Percentiles rank a stretch among this genome's conserved stretches.
phyloP scores from a whole-genome alignment of 75 land plant genomes.

The Cryptomeria japonica region DNA sequence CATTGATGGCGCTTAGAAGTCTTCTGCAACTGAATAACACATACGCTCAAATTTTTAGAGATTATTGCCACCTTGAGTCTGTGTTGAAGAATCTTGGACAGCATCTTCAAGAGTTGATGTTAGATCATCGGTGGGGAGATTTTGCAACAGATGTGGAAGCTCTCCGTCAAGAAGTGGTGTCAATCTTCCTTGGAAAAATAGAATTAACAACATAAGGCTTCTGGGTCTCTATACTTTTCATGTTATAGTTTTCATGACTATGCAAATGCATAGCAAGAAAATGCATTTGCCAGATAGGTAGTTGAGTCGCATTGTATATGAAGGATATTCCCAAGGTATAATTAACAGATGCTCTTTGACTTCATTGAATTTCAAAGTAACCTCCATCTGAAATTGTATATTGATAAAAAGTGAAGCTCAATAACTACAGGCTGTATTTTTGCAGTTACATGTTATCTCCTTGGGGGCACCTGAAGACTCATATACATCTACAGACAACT shows the following conservation, averaged over 20 bases:
- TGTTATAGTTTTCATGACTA: neutral
- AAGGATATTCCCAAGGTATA: neutral
- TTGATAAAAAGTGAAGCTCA: neutral
- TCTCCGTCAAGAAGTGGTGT: conserved; percentile 65
- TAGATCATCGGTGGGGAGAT: conserved; percentile 45
- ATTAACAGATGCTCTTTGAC: neutral
- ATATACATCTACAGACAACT: neutral
- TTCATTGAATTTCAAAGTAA: neutral
- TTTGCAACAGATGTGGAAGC: conserved; percentile 68
- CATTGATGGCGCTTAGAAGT: conserved; percentile 68
- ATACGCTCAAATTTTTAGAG: conserved; percentile 43
- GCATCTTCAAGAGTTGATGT: conserved; percentile 45
- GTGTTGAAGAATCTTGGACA: conserved; percentile 51
- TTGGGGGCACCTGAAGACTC: neutral
- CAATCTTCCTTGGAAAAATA: conserved; percentile 41
- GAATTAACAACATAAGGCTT: conserved; percentile 4
- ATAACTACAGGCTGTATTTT: neutral
- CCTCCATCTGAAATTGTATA: neutral
- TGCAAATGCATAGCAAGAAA: neutral
- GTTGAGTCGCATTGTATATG: neutral
- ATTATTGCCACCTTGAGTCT: conserved; percentile 47
- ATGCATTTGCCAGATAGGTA: neutral
- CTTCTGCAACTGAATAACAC: conserved; percentile 47
- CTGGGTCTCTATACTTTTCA: neutral
- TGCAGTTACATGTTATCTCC: neutral